Evolutionary conservation across 2,329 filamentous ascomycete genomes (phyloP), one percentile per base, ranked within the genome.

Genomic region (Neopestalotiopsis sp.): DNA sequence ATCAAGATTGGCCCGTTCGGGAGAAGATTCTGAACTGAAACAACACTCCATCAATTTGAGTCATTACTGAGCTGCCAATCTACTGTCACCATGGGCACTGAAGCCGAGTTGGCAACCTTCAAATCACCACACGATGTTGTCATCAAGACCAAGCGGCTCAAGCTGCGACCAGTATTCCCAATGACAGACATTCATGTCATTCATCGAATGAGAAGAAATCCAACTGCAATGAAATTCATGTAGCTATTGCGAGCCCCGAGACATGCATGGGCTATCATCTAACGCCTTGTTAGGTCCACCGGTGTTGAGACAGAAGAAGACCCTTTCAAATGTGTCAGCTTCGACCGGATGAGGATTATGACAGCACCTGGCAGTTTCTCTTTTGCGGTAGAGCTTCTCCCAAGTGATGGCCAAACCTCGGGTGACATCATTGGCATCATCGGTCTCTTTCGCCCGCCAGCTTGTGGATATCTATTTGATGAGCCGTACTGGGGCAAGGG

Each of bases 401-500:
- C 32, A 7, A 59, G 28, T n/a, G 20, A 17, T 28, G 30, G 3
- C 3, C n/a, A 45, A 20, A 24, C 30, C 4, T n/a, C 30, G 14
- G 52, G 14, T 14, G 30, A 59, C 9, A 56, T 49, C 2, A 59
- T 67, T 14, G 65, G 65, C 20, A 17, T 60, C 3, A 17, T 67
- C 17, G 65, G 40, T 10, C n/a, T 67, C 12, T 49, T 32, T n/a
- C 5, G 45, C 1, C 65, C 65, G n/a, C 52, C 52, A 24, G 52
- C 52, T 17, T 56, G 42, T 42, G 65, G 65, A 1, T 67, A 67
- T 32, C 52, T 59, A 5, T 42, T 67, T n/a, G 65, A 67, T 40
- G 65, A 67, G 56, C 65, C 52, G 14, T 60, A 67, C 56, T 67
- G 65, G 65, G 65, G 65, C 32, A 67, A 42, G 13, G 65, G 65